phyloP scores from a whole-genome alignment of 345 rosid genomes.

The Angophora floribunda region DNA sequence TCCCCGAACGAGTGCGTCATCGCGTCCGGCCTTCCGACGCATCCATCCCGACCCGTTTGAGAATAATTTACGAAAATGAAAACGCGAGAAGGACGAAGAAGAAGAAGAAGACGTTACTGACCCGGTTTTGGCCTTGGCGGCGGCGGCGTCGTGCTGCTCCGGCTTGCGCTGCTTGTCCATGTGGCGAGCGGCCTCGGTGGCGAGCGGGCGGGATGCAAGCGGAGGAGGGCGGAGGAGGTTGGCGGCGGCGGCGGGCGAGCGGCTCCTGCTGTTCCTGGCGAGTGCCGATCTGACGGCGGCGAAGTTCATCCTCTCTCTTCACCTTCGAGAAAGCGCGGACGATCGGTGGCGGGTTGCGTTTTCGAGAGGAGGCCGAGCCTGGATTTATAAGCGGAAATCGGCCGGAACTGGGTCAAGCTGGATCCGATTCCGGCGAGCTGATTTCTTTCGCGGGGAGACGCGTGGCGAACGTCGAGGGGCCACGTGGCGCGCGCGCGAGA shows the following conservation, averaged over 20 bases:
- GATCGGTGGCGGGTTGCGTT: background rate
- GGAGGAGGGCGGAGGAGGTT: background rate
- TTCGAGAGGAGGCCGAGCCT: background rate
- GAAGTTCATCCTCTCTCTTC: background rate
- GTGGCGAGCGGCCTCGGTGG: background rate
- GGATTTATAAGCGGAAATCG: background rate
- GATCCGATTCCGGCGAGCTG: background rate
- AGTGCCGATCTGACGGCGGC: background rate
- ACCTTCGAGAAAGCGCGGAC: background rate
- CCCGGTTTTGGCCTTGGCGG: background rate
- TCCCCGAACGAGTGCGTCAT: constrained; percentile 79
- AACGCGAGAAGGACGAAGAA: background rate
- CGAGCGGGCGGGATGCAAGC: background rate
- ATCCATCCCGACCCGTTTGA: background rate
- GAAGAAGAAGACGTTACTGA: background rate
- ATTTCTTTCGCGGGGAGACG: background rate
- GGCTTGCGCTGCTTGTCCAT: background rate
- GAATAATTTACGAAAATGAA: background rate
- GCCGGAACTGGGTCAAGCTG: background rate
- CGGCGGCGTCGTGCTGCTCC: background rate
- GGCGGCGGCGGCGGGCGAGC: background rate
- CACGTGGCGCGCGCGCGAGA: background rate
- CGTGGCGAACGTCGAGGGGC: background rate
- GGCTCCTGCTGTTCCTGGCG: background rate
- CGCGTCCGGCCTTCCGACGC: constrained; percentile 13